Evolutionary conservation across 306 rosid genomes (phyloP), one percentile per base, ranked within the genome.

Genomic region (Casuarina equisetifolia): DNA sequence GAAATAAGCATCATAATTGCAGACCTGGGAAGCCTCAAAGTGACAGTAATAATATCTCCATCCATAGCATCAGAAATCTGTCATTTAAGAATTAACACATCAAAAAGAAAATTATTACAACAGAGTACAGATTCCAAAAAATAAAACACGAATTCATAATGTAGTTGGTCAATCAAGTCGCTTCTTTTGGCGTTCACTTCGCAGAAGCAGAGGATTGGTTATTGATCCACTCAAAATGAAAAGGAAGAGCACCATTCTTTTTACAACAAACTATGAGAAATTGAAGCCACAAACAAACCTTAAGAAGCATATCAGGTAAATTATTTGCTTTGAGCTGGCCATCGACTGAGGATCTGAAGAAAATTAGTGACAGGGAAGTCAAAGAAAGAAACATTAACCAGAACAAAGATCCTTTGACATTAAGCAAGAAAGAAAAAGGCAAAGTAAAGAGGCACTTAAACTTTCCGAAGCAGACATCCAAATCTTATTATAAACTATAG

Each of bases 21-120:
- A 48, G 25, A 57, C 64, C 64, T 57, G 64, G 64, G 64, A 57
- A n/a, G 15, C 64, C 39, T 57, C 39, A 19, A 57, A 57, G 38
- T 58, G 39, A 58, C 12, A 58, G 25, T 58, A 25, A 20, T 58
- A 58, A 58, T 5, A 58, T 58, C 64, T 58, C 64, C 64, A 58
- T 25, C 38, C 64, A 9, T 58, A 25, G 64, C 15, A 58, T 25
- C 39, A 58, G 64, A 58, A 25, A 58, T 58, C 64, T 58, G 64
- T 58, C 38, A 58, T 58, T 58, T 58, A 58, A 25, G 64, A 2
- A 58, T 25, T 25, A 58, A 58, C 3, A 25, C 10, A 20, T 58
- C 9, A 58, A 38, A 20, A 20, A 20, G 8, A 58, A 20, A 58
- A 58, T 58, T 3, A 20, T 20, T 5, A 58, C 5, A 58, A 58